Percentiles rank a stretch among this genome's conserved stretches.
These are phyloP conservation scores for Paracoccidioides lutzii DNA, from an alignment of 2,329 filamentous ascomycete species.

Conservation along the genomic window DNA sequence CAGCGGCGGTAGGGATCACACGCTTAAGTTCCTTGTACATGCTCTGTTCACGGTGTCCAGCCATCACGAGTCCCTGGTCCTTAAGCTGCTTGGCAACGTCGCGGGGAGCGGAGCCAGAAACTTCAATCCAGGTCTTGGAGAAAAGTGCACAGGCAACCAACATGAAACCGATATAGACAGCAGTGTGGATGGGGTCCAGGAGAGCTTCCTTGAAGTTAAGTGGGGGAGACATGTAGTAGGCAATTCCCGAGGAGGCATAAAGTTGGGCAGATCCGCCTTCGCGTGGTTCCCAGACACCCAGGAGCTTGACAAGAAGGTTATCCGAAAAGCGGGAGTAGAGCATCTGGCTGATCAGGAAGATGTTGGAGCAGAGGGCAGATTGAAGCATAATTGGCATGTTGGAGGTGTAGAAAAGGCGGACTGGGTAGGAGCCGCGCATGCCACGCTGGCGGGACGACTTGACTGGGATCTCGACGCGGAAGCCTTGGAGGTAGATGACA, in stretches of 20 bases:
- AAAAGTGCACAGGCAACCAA: slow-evolving; percentile 93
- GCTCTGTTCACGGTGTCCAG: slow-evolving; percentile 96
- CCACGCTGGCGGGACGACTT: slow-evolving; percentile 98
- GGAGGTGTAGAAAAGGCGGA: slow-evolving; percentile 98
- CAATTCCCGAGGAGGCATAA: slow-evolving; percentile 80
- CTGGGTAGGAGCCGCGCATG: slow-evolving; percentile 92
- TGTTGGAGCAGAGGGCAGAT: slow-evolving; percentile 94
- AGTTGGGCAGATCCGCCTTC: slow-evolving; percentile 85
- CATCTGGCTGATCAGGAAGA: slow-evolving; percentile 99
- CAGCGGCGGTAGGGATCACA: slow-evolving; percentile 93
- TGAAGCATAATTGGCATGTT: slow-evolving; percentile 99
- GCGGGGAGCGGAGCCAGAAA: slow-evolving; percentile 91
- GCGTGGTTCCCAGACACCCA: slow-evolving; percentile 96
- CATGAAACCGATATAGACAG: slow-evolving; percentile 95
- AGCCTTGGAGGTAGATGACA: slow-evolving; percentile 98
- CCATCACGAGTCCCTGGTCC: slow-evolving; percentile 99
- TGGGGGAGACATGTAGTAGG: slow-evolving; percentile 99
- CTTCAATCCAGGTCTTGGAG: slow-evolving; percentile 99
- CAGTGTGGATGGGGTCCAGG: slow-evolving; percentile 91
- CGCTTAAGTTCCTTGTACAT: slow-evolving; percentile 99
- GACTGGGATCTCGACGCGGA: slow-evolving; percentile 99
- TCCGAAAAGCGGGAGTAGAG: slow-evolving; percentile 98
- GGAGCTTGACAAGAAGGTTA: slow-evolving; percentile 92
- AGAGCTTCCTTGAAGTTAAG: slow-evolving; percentile 96
- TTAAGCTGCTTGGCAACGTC: slow-evolving; percentile 99